Percentiles rank a stretch among this genome's conserved stretches.
phyloP scores from a whole-genome alignment of 176 grass and related monocot species.

The Saccharum spontaneum region DNA sequence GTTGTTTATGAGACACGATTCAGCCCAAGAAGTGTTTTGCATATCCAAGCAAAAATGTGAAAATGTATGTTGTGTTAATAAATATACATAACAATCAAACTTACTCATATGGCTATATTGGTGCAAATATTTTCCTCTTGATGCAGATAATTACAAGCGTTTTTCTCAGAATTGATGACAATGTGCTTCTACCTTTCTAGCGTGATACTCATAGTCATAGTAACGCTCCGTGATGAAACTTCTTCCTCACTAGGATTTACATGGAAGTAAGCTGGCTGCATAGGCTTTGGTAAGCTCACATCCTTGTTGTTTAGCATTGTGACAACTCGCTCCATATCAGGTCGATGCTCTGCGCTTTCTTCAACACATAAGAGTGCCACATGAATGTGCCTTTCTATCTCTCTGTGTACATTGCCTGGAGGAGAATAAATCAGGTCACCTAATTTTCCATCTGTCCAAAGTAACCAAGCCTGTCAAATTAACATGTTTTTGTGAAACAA shows the following conservation, averaged over 20 bases:
- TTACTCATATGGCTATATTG: not conserved
- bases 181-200: slow-evolving; percentile 34
- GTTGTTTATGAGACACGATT: not conserved
- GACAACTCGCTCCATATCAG: slow-evolving; percentile 30
- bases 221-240: slow-evolving; percentile 16
- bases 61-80: not conserved
- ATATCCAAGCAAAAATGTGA: not conserved
- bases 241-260: slow-evolving; percentile 44
- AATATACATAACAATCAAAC: not conserved
- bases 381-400: slow-evolving; percentile 43
- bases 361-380: slow-evolving; percentile 56
- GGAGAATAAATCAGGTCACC: slow-evolving; percentile 20
- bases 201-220: slow-evolving; percentile 36
- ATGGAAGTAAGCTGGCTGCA: slow-evolving; percentile 46
- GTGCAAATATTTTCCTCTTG: not conserved
- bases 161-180: not conserved
- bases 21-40: not conserved
- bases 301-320: slow-evolving; percentile 33
- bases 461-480: slow-evolving; percentile 38
- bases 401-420: not conserved
- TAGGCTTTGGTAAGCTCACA: slow-evolving; percentile 32
- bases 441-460: slow-evolving; percentile 31
- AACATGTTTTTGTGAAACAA: slow-evolving; percentile 1
- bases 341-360: slow-evolving; percentile 44
- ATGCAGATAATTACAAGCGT: slow-evolving; percentile 2